Base-by-base conservation (phyloP, 2,329 filamentous ascomycete species). In the Raffaelea deltoideospora region DNA sequence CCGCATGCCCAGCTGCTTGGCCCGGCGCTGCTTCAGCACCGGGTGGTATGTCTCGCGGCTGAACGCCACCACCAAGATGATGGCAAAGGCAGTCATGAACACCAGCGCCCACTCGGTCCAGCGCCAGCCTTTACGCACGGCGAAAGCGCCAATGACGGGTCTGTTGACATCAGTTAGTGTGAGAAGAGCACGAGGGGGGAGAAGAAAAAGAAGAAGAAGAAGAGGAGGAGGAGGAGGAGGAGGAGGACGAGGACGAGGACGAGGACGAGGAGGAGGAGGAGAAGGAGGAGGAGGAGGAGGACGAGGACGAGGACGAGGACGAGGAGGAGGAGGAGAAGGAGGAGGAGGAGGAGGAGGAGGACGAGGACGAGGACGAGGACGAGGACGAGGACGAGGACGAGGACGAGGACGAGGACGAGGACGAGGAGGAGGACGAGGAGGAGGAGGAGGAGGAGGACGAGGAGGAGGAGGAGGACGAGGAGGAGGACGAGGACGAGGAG, bases 11-110 rank as follows among this genome's bases (percentile, higher is more conserved):
- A 57, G 52, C 37, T 57, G 45, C 43, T 57, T 57, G 27, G 54
- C 52, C 0, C 59, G 49, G 1, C 57, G 53, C 2, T 55, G 53
- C 33, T 59, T 55, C 10, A 68, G 50, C 2, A 71, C 51, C 1
- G 72, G 63, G 39, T 73, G 67, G 47, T 70, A 74, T 0, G 72
- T 75, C 47, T 78, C 73, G 23, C 57, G 52, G 45, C 61, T 63
- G 3, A 63, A 56, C 3, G 67, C 35, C 0, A 63, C 41, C 2
- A 53, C 50, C 27, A 58, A 41, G 31, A 57, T 18, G 30, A 61
- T 49, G 34, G 52, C 51, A 33, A 61, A 48, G 34, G 51, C 45
- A 14, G 54, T 51, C 37, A 70, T 61, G 47, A 70, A 65, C 37
- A 67, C 50, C 26, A 68, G 44, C 0, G 61, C 64, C 54, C 59